Conservation (phyloP, 225 moss, liverwort and hornwort species). For the Bryum argenteum region DNA sequence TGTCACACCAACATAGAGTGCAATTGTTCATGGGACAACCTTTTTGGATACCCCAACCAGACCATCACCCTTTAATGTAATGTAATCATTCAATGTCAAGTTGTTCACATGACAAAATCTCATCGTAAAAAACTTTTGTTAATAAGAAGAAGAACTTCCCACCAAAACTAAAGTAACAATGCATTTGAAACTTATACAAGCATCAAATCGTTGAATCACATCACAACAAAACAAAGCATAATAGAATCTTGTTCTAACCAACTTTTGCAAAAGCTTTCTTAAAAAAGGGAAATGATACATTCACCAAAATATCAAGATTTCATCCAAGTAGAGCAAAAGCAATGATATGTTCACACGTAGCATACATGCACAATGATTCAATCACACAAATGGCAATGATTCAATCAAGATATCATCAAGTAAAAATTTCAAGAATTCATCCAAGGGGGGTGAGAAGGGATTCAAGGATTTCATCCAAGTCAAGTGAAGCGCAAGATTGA, state of each 20-base stretch:
- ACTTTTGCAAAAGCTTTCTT: no score
- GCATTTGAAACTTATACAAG: no score
- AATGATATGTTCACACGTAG: no score
- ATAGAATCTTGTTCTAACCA: no score
- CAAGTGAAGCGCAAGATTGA: conserved; percentile 12
- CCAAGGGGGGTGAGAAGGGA: neutral
- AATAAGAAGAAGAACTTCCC: neutral
- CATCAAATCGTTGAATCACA: no score
- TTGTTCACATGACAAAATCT: neutral
- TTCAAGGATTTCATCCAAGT: conserved; percentile 5
- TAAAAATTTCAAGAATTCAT: neutral
- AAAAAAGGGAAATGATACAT: neutral
- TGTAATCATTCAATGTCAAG: no score
- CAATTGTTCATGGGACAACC: no score
- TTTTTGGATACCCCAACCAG: no score
- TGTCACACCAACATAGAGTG: no score
- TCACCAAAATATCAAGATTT: neutral
- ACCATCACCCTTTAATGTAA: no score
- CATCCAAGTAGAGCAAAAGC: neutral
- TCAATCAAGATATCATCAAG: neutral
- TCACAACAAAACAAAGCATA: no score
- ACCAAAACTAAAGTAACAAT: neutral
- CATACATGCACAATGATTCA: neutral
- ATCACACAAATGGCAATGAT: neutral
- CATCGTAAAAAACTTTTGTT: neutral